A percentile compares a stretch with the other conserved stretches of the same genome.
phyloP scores from a whole-genome alignment of 345 rosid genomes.

The Eucalyptus paniculata region DNA sequence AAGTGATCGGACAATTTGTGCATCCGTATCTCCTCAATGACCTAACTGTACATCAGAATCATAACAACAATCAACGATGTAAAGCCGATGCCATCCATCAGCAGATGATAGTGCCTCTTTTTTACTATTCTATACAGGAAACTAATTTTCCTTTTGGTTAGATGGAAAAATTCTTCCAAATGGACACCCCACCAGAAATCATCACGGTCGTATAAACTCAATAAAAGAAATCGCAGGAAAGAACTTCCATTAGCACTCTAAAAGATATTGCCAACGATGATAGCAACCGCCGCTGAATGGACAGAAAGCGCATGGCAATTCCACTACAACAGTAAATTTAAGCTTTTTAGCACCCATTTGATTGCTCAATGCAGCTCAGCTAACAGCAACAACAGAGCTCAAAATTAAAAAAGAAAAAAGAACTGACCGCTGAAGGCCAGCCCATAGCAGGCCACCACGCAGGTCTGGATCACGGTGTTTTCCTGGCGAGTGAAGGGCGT shows the following conservation, averaged over 20 bases:
- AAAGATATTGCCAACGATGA: neutral
- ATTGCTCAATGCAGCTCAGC: neutral
- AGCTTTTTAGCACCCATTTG: neutral
- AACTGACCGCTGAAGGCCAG: conserved; percentile 81
- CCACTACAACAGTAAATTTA: neutral
- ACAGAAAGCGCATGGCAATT: neutral
- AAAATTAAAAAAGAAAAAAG: too few species aligned
- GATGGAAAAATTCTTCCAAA: neutral
- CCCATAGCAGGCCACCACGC: conserved; percentile 96
- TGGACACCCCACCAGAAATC: neutral
- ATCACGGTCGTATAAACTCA: neutral
- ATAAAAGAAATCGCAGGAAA: neutral
- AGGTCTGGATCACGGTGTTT: conserved; percentile 89
- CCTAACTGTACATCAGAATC: neutral
- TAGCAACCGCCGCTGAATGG: neutral
- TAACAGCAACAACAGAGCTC: neutral
- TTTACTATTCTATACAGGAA: neutral
- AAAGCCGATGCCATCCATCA: neutral
- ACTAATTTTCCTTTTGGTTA: neutral
- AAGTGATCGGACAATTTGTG: neutral
- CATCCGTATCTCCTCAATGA: neutral
- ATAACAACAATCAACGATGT: neutral
- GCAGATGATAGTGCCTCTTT: neutral
- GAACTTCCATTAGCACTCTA: neutral
- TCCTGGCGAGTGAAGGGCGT: conserved; percentile 83